A percentile compares a stretch with the other conserved stretches of the same genome.
phyloP scores from a whole-genome alignment of 1,139 yeast species.

The Eremothecium sinecaudum region DNA sequence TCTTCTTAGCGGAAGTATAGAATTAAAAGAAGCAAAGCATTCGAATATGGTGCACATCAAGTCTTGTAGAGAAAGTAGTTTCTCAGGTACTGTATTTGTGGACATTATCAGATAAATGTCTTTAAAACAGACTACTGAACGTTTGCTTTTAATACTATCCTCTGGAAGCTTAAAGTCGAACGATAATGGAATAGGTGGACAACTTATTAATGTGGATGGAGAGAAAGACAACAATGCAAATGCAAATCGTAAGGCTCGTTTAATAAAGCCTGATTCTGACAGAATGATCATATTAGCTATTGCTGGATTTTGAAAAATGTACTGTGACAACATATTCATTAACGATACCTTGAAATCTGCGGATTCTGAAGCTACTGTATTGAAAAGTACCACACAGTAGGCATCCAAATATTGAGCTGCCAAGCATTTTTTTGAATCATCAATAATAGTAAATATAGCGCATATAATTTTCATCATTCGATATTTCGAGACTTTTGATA shows the following conservation, averaged over 20 bases:
- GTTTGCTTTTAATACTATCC: constrained; percentile 59
- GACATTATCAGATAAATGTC: constrained; percentile 74
- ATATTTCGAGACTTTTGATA: constrained; percentile 52
- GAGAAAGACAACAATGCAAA: constrained; percentile 54
- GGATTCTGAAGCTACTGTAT: constrained; percentile 53
- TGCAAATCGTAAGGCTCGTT: constrained; percentile 23
- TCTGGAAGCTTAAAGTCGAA: constrained; percentile 37
- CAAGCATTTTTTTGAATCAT: constrained; percentile 47
- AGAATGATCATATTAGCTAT: constrained; percentile 61
- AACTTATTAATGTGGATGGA: constrained; percentile 57
- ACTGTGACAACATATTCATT: constrained; percentile 70
- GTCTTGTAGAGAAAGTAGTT: constrained; percentile 34
- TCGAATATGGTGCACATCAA: constrained; percentile 45
- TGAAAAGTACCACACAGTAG: constrained; percentile 67
- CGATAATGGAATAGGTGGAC: constrained; percentile 48
- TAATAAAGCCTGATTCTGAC: constrained; percentile 39
- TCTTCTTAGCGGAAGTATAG: constrained; percentile 64
- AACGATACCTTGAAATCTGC: constrained; percentile 78
- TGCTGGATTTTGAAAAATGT: constrained; percentile 75
- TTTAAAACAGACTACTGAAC: constrained; percentile 77
- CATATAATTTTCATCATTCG: constrained; percentile 61
- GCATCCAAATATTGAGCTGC: constrained; percentile 77
- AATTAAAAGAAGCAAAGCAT: constrained; percentile 63
- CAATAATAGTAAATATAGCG: constrained; percentile 59
- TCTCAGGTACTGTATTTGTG: constrained; percentile 49